A percentile compares a stretch with the other conserved stretches of the same genome.
Conservation (phyloP, 2,329 filamentous ascomycete species). For the Coniochaeta sp. region DNA sequence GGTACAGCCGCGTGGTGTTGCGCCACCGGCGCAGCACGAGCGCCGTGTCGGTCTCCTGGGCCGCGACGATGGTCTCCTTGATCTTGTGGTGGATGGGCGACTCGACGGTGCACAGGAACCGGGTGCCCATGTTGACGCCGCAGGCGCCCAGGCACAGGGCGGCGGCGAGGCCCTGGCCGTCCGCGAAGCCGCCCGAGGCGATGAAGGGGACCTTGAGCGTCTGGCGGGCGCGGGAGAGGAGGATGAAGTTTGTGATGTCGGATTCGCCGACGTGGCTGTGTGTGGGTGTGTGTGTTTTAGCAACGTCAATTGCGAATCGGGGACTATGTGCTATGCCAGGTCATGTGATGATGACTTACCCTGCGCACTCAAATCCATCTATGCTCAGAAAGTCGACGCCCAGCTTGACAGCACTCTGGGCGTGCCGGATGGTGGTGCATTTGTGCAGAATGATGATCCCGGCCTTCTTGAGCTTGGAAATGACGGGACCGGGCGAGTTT, state of each 20-base stretch:
- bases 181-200: slow-evolving; percentile 90
- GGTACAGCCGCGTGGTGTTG: slow-evolving; percentile 84
- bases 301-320: too few relatives aligned
- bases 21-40: slow-evolving; percentile 84
- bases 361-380: slow-evolving; percentile 96
- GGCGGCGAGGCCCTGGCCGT: slow-evolving; percentile 87
- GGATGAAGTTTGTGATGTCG: slow-evolving; percentile 85
- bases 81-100: slow-evolving; percentile 88
- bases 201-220: slow-evolving; percentile 84
- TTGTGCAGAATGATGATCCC: slow-evolving; percentile 84
- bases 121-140: slow-evolving; percentile 97
- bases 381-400: slow-evolving; percentile 96
- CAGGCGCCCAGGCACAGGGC: slow-evolving; percentile 84
- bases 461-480: slow-evolving; percentile 76
- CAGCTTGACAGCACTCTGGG: slow-evolving; percentile 82
- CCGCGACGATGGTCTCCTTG: slow-evolving; percentile 85
- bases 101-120: slow-evolving; percentile 95
- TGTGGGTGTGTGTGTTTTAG: too few relatives aligned
- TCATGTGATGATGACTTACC: slow-evolving; percentile 20
- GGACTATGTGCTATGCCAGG: too few relatives aligned
- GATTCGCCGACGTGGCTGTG: slow-evolving; percentile 71
- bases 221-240: slow-evolving; percentile 80
- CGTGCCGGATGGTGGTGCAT: slow-evolving; percentile 93
- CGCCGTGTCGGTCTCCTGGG: slow-evolving; percentile 85
- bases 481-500: slow-evolving; percentile 75